Percentiles rank a stretch among this genome's conserved stretches.
Conservation (phyloP, 805 yeast species). For the Hanseniaspora pseudoguilliermondii region DNA sequence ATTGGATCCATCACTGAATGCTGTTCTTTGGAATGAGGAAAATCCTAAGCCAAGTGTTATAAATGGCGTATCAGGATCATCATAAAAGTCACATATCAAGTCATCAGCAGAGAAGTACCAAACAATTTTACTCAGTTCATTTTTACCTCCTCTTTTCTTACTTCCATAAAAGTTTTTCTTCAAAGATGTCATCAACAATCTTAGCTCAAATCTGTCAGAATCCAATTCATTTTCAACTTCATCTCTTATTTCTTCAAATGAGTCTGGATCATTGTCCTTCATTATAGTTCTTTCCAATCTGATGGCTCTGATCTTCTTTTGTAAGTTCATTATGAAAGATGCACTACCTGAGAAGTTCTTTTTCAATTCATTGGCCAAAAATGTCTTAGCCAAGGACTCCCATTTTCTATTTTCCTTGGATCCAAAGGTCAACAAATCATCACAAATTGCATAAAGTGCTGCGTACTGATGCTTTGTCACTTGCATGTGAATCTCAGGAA, state of each 20-base stretch:
- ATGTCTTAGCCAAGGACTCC: constrained; percentile 37
- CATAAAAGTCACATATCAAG: constrained; percentile 46
- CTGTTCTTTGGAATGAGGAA: constrained; percentile 37
- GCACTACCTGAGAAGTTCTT: constrained; percentile 26
- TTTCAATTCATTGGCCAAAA: constrained; percentile 42
- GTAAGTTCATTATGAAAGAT: constrained; percentile 39
- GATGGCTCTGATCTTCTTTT: constrained; percentile 34
- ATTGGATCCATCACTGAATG: constrained; percentile 41
- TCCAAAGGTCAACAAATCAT: constrained; percentile 31
- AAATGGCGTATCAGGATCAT: constrained; percentile 36
- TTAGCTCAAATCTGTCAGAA: constrained; percentile 30
- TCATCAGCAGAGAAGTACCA: constrained; percentile 42
- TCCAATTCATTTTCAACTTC: constrained; percentile 28
- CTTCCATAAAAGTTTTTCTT: constrained; percentile 25
- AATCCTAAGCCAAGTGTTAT: constrained; percentile 41
- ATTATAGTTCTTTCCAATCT: constrained; percentile 31
- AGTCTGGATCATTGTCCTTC: constrained; percentile 27
- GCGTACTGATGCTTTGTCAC: constrained; percentile 48
- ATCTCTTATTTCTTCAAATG: constrained; percentile 29
- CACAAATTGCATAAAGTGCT: constrained; percentile 37
- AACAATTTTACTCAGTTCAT: constrained; percentile 28
- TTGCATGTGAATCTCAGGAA: constrained; percentile 39
- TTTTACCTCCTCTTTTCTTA: constrained; percentile 16
- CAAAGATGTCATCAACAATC: constrained; percentile 34
- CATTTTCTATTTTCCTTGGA: constrained; percentile 31